A percentile compares a stretch with the other conserved stretches of the same genome.
Evolutionary conservation across 2,329 filamentous ascomycete genomes (phyloP).

Genomic region (Colletotrichum noveboracense): DNA sequence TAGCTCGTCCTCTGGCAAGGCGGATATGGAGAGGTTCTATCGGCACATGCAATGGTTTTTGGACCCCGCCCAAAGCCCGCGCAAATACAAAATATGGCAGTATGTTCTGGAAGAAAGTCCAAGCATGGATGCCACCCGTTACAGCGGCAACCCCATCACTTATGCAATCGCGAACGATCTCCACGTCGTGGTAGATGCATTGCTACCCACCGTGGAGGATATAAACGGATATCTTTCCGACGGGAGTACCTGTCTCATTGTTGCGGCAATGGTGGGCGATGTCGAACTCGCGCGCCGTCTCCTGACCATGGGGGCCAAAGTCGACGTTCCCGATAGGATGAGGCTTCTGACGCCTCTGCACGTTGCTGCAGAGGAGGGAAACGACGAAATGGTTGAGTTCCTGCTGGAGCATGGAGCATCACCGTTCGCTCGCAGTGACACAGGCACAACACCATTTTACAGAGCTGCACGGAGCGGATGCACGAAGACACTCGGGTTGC

Average conservation of each 20-base stretch:
- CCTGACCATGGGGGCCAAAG: accelerated
- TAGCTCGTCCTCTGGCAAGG: background rate
- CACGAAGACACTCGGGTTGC: accelerated
- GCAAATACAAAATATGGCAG: background rate
- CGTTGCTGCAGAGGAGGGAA: accelerated
- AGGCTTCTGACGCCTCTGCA: background rate
- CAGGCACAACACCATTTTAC: background rate
- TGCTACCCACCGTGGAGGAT: accelerated
- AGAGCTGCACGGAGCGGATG: accelerated
- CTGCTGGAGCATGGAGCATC: accelerated
- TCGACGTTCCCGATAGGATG: background rate
- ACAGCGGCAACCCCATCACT: accelerated
- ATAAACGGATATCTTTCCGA: accelerated
- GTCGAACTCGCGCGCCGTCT: accelerated
- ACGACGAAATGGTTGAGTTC: accelerated
- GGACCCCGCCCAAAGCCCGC: accelerated
- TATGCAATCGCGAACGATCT: background rate
- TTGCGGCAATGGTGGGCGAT: accelerated
- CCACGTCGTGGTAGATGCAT: accelerated
- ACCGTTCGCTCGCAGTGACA: accelerated
- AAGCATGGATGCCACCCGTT: accelerated
- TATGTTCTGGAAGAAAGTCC: accelerated
- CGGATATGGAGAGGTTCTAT: accelerated
- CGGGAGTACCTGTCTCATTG: background rate
- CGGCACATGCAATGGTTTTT: accelerated